phyloP scores from a whole-genome alignment of 257 asterid species.

The Solanum commersonii region DNA sequence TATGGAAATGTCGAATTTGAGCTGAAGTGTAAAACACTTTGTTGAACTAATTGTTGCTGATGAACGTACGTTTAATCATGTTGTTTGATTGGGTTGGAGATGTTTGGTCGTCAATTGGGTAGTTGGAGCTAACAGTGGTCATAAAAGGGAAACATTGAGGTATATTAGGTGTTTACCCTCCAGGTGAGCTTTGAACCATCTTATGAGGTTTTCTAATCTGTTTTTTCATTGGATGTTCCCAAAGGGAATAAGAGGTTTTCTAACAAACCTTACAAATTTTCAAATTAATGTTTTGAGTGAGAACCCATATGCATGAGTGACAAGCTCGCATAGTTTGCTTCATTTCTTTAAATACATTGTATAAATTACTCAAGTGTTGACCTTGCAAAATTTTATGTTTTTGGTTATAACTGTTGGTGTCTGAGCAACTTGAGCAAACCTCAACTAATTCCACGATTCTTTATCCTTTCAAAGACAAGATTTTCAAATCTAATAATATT shows the following conservation, averaged over 20 bases:
- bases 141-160: background rate
- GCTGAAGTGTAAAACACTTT: background rate
- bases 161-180: background rate
- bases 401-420: background rate
- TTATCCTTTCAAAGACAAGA: background rate
- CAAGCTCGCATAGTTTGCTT: background rate
- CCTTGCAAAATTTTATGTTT: background rate
- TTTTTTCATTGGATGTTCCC: background rate
- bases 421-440: background rate
- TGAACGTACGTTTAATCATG: background rate
- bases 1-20: background rate
- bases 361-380: background rate
- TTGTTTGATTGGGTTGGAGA: background rate
- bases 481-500: no score
- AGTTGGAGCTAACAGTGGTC: background rate
- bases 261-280: background rate
- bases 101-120: background rate
- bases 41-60: background rate
- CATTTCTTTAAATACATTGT: background rate
- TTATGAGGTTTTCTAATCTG: background rate
- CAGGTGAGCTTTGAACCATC: background rate
- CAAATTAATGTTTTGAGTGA: background rate
- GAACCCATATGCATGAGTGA: background rate
- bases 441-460: background rate
- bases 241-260: background rate